Evolutionary conservation across 371 early-diverging fungal species (phyloP).

Genomic region (Mucor ambiguus): DNA sequence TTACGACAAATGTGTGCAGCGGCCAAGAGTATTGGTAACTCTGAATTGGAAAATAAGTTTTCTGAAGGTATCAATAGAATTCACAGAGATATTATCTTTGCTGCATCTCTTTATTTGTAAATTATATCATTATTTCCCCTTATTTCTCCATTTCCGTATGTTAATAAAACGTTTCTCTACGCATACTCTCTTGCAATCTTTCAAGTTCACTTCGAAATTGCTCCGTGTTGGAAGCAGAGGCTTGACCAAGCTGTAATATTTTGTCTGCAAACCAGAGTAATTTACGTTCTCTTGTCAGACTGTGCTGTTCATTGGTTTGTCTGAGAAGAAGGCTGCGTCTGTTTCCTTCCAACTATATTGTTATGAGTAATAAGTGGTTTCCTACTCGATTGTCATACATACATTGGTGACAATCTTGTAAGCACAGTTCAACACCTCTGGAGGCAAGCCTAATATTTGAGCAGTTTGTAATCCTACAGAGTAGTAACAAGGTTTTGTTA

Average conservation of each 20-base stretch:
- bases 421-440: slow-evolving; percentile 40
- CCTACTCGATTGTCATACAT: not conserved
- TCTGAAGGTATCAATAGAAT: slow-evolving; percentile 91
- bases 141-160: not conserved
- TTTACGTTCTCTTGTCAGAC: slow-evolving; percentile 17
- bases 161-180: slow-evolving; percentile 10
- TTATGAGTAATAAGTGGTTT: too few species aligned
- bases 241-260: slow-evolving; percentile 29
- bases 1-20: slow-evolving; percentile 96
- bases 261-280: slow-evolving; percentile 47
- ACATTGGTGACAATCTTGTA: slow-evolving; percentile 37
- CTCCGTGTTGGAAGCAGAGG: slow-evolving; percentile 14
- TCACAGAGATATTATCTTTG: slow-evolving; percentile 99
- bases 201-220: slow-evolving; percentile 17
- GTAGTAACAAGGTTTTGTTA: too few species aligned
- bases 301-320: not conserved
- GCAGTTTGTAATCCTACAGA: slow-evolving; percentile 53
- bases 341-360: not conserved
- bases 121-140: not conserved
- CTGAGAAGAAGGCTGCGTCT: not conserved
- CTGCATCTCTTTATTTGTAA: slow-evolving; percentile 95
- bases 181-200: slow-evolving; percentile 19
- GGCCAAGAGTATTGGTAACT: slow-evolving; percentile 97
- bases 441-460: slow-evolving; percentile 44
- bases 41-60: slow-evolving; percentile 97